Base-by-base conservation (phyloP, 2,329 filamentous ascomycete genomes). In the Fusarium citri region DNA sequence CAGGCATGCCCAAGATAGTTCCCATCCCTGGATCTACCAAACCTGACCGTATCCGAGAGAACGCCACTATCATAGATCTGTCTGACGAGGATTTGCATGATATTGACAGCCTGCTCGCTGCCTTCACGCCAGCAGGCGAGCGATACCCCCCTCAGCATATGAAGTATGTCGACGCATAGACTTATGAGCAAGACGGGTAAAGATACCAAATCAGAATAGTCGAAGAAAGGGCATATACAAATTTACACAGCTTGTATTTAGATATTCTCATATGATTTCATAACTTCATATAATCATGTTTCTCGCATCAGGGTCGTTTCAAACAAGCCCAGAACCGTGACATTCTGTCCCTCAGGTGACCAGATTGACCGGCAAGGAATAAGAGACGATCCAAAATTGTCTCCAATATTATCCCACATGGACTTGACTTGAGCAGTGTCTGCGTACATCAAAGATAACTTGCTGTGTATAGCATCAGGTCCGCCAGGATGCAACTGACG, bases 1-100 rank as follows among this genome's bases (percentile, higher is more conserved):
- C 85, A 8, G 87, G 85, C 41, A 83, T 87, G 83, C 86, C 86
- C 23, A 77, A 74, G 18, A 86, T 92, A 65, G 86, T 92, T 53
- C 89, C 90, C 8, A 91, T 92, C 64, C 91, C 90, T 0, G 90
- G 90, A 5, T 86, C 90, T 11, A 87, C 87, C 1, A 88, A 83
- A 7, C 80, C 79, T 12, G 83, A 80, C 40, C 83, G 89, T 23
- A 83, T 92, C 14, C 72, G 80, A n/a, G 90, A 92, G 82, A 92
- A 92, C 71, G 78, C 82, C 31, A 84, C 81, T 63, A 68, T 80
- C 37, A 79, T 89, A 8, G 79, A 84, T 2, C 75, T 90, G 47
- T 83, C 79, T 2, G 80, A 83, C 4, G 82, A 81, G 7, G 88
- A 90, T 67, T 74, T 88, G 76, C 75, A 73, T 8, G 81, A 83